Evolutionary conservation across 371 early-diverging fungal genomes (phyloP), one percentile per base, ranked within the genome.

Genomic region (Nematocida displodere): DNA sequence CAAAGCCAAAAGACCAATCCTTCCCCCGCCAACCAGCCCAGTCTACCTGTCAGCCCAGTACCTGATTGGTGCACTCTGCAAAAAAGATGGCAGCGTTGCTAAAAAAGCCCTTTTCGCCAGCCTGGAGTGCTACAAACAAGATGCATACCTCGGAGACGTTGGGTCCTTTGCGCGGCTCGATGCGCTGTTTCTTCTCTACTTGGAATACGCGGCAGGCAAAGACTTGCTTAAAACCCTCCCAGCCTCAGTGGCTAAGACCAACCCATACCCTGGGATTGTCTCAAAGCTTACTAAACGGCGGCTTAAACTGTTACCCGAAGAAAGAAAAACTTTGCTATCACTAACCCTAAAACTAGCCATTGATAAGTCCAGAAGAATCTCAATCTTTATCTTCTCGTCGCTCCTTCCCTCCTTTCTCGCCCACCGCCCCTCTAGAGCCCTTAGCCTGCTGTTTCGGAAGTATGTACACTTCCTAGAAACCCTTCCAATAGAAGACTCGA

Each of bases 131-230:
- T 71, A 71, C 40, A 33, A 24, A 1, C 26, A 11, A 42, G 61
- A 71, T 44, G 42, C 61, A 2, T 24, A 20, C 13, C 75, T 71
- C 11, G 75, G 75, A 48, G 75, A 71, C 29, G 55, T 71, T 13
- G 75, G 75, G 15, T 15, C 75, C 26, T 28, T 59, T 34, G 29
- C 13, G 3, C 3, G 75, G 13, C 11, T 47, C 3, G 61, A 59
- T 48, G 5, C 75, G 26, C 62, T 71, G 13, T 56, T n/a, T 39
- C 24, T 71, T 17, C 75, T 71, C 8, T 42, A 26, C 20, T 48
- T 26, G 4, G 39, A 2, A 3, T 59, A n/a, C 2, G 34, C 34
- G 15, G 55, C 53, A 15, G 13, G 5, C 2, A 33, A 20, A 11
- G 17, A 34, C 22, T 20, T 31, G 8, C 8, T 55, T 2, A 11